phyloP scores from a whole-genome alignment of 2,329 filamentous ascomycete genomes.

The Chlorencoelia australis region DNA sequence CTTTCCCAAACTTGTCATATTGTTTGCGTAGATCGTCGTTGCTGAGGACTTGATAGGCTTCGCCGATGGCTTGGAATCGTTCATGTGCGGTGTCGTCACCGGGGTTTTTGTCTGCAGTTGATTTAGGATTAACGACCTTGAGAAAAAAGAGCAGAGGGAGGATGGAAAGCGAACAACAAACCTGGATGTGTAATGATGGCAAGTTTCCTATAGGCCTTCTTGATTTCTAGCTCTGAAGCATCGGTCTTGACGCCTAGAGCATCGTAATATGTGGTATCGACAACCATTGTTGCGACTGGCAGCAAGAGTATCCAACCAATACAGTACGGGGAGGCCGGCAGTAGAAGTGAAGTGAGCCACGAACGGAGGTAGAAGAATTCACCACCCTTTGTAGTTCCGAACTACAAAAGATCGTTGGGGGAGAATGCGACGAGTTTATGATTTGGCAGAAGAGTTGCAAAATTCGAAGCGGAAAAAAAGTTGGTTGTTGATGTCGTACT shows the following conservation, averaged over 20 bases:
- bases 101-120: slow-evolving; percentile 78
- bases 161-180: slow-evolving; percentile 7
- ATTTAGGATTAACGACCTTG: not conserved
- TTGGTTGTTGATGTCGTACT: too few species aligned
- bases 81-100: slow-evolving; percentile 88
- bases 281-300: slow-evolving; percentile 19
- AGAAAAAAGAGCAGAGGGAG: not conserved
- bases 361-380: too few species aligned
- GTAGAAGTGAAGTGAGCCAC: too few species aligned
- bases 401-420: too few species aligned
- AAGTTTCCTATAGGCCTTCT: slow-evolving; percentile 91
- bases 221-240: slow-evolving; percentile 86
- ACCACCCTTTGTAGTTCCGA: too few species aligned
- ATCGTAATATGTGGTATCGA: slow-evolving; percentile 41
- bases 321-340: too few species aligned
- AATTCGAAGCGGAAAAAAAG: too few species aligned
- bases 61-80: slow-evolving; percentile 82
- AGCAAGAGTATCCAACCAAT: too few species aligned
- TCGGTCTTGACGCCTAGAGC: slow-evolving; percentile 73
- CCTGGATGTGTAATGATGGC: slow-evolving; percentile 75
- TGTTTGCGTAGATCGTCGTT: slow-evolving; percentile 77
- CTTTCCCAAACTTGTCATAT: slow-evolving; percentile 97
- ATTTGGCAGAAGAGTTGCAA: too few species aligned
- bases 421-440: too few species aligned
- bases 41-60: slow-evolving; percentile 72